Evolutionary conservation across 1,284 basidiomycete genomes (phyloP).

Genomic region (Agaricales sp.): DNA sequence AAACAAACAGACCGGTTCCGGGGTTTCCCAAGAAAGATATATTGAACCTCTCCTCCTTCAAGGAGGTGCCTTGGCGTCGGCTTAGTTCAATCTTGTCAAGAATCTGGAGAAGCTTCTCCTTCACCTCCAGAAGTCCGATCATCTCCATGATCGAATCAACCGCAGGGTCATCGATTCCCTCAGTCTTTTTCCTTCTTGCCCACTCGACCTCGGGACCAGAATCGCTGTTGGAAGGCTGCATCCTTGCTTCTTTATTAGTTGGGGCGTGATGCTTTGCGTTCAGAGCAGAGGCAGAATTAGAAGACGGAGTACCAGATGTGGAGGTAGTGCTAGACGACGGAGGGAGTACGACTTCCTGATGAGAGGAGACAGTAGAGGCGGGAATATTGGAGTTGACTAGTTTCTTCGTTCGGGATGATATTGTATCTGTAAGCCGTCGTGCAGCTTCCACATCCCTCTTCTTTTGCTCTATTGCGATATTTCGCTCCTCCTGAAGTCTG

Average conservation of each 20-base stretch:
- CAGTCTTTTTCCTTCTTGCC: conserved; percentile 35
- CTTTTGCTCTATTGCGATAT: conserved; percentile 20
- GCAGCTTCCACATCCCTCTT: conserved; percentile 20
- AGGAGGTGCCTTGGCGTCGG: conserved; percentile 31
- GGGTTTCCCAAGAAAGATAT: conserved; percentile 48
- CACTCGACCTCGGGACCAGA: conserved; percentile 33
- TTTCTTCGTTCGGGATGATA: neutral
- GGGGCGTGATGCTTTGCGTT: conserved; percentile 3
- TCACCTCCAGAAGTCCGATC: conserved; percentile 48
- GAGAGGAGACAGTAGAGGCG: neutral
- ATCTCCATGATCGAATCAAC: conserved; percentile 48
- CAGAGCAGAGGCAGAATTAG: neutral
- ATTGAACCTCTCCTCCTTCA: conserved; percentile 45
- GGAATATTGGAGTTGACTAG: neutral
- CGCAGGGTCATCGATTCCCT: conserved; percentile 32
- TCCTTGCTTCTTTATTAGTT: no score
- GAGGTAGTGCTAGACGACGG: neutral
- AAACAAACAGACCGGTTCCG: conserved; percentile 39
- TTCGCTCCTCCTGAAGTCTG: conserved; percentile 18
- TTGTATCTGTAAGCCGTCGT: conserved; percentile 6
- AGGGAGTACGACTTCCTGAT: neutral
- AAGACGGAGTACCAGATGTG: neutral
- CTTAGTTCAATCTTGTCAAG: conserved; percentile 40
- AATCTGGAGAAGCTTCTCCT: conserved; percentile 36
- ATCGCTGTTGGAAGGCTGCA: conserved; percentile 9